phyloP scores from a whole-genome alignment of 2,329 filamentous ascomycete species.

The Cyanodermella asteris region DNA sequence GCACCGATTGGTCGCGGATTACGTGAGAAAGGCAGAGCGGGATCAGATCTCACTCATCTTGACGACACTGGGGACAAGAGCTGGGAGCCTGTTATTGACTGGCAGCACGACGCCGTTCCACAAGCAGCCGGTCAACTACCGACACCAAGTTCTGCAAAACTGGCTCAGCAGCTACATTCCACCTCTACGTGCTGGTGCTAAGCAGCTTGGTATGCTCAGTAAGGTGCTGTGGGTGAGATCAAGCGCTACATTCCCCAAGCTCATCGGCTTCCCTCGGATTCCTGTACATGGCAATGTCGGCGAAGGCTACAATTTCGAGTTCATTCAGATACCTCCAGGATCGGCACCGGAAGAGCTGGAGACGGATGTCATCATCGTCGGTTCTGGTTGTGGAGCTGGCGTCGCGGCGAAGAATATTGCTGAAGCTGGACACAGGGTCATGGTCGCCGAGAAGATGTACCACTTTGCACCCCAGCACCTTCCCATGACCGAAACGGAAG shows the following conservation, averaged over 20 bases:
- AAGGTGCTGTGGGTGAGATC: constrained; percentile 31
- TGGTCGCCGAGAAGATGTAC: constrained; percentile 68
- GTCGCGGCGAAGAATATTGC: constrained; percentile 64
- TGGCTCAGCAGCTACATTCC: constrained; percentile 33
- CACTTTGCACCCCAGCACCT: constrained; percentile 50
- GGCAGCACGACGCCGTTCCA: constrained; percentile 33
- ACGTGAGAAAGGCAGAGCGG: constrained; percentile 25
- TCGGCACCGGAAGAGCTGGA: constrained; percentile 37
- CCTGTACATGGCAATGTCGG: constrained; percentile 30
- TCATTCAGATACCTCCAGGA: constrained; percentile 34
- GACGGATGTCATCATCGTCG: constrained; percentile 66
- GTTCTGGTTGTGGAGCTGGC: constrained; percentile 67
- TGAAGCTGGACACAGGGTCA: constrained; percentile 49
- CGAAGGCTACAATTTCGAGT: constrained; percentile 31
- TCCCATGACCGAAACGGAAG: constrained; percentile 48
- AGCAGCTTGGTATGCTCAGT: constrained; percentile 25
- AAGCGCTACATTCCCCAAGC: constrained; percentile 25
- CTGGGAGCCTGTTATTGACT: constrained; percentile 34
- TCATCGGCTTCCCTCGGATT: constrained; percentile 32
- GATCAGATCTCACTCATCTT: constrained; percentile 30
- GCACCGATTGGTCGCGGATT: constrained; percentile 24
- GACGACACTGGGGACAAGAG: constrained; percentile 31
- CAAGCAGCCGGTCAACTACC: constrained; percentile 29
- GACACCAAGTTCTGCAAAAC: constrained; percentile 28
- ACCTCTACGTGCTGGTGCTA: constrained; percentile 27